Conservation (phyloP, 2,329 filamentous ascomycete species). For the Talaromyces sp. region DNA sequence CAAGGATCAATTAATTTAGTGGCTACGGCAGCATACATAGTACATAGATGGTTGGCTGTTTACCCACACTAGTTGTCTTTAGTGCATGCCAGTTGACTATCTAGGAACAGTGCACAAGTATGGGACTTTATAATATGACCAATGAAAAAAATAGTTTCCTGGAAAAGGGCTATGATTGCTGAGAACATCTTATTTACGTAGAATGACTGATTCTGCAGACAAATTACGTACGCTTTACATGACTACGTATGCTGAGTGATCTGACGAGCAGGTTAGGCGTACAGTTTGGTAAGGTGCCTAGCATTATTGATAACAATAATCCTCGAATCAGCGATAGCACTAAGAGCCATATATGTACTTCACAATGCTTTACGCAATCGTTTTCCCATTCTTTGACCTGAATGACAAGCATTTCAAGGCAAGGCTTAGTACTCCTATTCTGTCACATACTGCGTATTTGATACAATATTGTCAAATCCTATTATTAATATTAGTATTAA, state of each 20-base stretch:
- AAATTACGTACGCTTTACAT: background rate
- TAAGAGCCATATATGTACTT: background rate
- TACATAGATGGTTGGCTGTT: background rate
- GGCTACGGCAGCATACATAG: background rate
- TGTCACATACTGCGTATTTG: background rate
- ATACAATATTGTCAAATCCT: background rate
- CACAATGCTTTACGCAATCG: background rate
- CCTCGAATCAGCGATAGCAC: background rate
- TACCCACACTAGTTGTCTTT: conserved; percentile 3
- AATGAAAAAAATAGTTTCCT: background rate
- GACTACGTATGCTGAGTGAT: background rate
- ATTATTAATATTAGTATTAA: too few species aligned
- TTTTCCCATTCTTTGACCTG: background rate
- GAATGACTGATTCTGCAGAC: background rate
- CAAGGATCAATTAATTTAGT: background rate
- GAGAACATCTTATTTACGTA: background rate
- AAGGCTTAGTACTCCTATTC: background rate
- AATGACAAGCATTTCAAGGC: background rate
- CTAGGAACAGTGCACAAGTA: background rate
- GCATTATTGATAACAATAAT: background rate
- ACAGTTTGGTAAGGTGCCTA: background rate
- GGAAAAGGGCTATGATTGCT: background rate
- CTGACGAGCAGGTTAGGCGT: background rate
- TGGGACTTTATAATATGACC: background rate
- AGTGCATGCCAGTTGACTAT: background rate